Conservation (phyloP, 2,329 filamentous ascomycete species). For the Phaeosphaeria sp. region DNA sequence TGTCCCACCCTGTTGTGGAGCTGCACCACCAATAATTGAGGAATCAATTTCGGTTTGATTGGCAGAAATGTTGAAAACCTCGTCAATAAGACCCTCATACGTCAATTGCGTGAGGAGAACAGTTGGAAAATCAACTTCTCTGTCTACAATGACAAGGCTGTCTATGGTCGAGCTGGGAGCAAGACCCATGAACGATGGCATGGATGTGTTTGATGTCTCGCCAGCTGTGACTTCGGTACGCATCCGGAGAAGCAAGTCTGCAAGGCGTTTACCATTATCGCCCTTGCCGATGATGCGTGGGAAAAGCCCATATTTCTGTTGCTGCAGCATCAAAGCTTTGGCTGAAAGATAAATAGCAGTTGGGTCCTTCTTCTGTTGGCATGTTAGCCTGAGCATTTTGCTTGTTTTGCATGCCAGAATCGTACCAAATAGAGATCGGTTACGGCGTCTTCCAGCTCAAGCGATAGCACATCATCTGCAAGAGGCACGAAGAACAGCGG, state of each 20-base stretch:
- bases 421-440: conserved; percentile 80
- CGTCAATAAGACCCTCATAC: conserved; percentile 94
- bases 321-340: conserved; percentile 91
- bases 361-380: conserved; percentile 75
- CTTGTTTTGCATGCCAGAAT: neutral
- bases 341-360: conserved; percentile 89
- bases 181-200: conserved; percentile 66
- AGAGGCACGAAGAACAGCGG: conserved; percentile 89
- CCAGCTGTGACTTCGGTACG: conserved; percentile 85
- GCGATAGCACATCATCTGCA: conserved; percentile 86
- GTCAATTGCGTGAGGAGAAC: conserved; percentile 92
- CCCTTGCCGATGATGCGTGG: conserved; percentile 95
- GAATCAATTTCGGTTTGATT: conserved; percentile 94
- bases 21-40: conserved; percentile 79
- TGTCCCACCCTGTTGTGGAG: conserved; percentile 63
- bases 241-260: conserved; percentile 88
- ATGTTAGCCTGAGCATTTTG: conserved; percentile 25
- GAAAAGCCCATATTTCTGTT: conserved; percentile 90
- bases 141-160: conserved; percentile 91
- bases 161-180: conserved; percentile 88
- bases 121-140: conserved; percentile 92
- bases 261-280: conserved; percentile 87
- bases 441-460: conserved; percentile 89
- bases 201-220: conserved; percentile 68
- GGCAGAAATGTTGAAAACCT: conserved; percentile 88